Evolutionary conservation across 176 grass and related monocot genomes (phyloP).

Genomic region (Calamus simplicifolius): DNA sequence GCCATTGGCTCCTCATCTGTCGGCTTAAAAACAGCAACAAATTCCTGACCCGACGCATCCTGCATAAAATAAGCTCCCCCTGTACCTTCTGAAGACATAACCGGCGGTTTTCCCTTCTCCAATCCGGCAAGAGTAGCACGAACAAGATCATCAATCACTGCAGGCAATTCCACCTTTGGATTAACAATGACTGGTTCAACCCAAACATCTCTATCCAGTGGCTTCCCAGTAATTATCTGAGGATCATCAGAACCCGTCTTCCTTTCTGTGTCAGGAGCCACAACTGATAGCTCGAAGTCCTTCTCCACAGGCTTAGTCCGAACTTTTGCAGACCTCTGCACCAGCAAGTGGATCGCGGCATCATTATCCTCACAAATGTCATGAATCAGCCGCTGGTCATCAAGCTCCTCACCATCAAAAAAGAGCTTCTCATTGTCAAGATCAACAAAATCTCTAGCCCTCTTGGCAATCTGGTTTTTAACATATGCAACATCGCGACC

Average conservation of each 20-base stretch:
- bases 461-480: constrained; percentile 32
- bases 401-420: constrained; percentile 45
- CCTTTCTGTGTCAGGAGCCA: constrained; percentile 9
- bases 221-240: background rate
- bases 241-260: background rate
- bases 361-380: constrained; percentile 42
- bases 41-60: constrained; percentile 24
- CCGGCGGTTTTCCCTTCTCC: constrained; percentile 33
- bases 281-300: constrained; percentile 38
- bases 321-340: constrained; percentile 26
- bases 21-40: constrained; percentile 58
- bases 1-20: constrained; percentile 72
- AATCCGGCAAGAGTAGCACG: constrained; percentile 24
- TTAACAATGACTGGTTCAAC: constrained; percentile 37
- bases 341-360: constrained; percentile 43
- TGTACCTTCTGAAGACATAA: constrained; percentile 54
- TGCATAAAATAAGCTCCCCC: constrained; percentile 66
- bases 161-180: constrained; percentile 13
- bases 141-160: constrained; percentile 27
- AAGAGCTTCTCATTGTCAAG: constrained; percentile 29
- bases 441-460: background rate
- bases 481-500: constrained; percentile 33
- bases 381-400: constrained; percentile 40
- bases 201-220: background rate
- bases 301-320: constrained; percentile 4